Base-by-base conservation (phyloP, 257 asterid species). In the Gynochthodes officinalis region DNA sequence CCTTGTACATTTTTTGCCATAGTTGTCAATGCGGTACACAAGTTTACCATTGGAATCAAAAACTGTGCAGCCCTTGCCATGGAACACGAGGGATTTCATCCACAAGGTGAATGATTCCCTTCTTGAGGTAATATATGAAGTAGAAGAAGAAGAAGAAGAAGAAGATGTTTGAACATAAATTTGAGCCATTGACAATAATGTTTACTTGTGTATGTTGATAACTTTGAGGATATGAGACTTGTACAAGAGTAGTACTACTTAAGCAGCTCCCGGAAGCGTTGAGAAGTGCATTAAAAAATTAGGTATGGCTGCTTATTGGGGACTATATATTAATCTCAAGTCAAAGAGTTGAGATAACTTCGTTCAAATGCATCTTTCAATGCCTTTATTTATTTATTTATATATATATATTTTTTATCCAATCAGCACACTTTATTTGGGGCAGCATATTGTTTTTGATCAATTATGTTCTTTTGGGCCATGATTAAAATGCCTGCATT, bases 51-150 rank as follows among this genome's bases (percentile, higher is more conserved):
- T 59, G 1, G 90, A 80, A 49, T 82, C 81, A 67, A 65, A 90
- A 64, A 87, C 91, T 0, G 91, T 78, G 79, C 91, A 90, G 0
- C 95, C 95, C 73, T 87, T 81, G 73, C 93, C 82, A 25, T 85
- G 81, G 71, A 81, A 74, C 48, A 90, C 85, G 4, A 90, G 88
- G 9, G 96, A 90, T 71, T 86, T 90, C 95, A 88, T 82, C 96
- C 90, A 88, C 62, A 90, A 49, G 0, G 96, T 90, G 66, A 85
- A 87, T 4, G 75, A 52, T 67, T 88, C 91, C 69, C 83, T 79
- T 39, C 70, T 55, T 14, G 88, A 72, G 2, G 85, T 77, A n/a
- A 74, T 14, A 28, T 73, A 78, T 25, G 74, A 42, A 33, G 73
- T 65, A 39, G 52, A 69, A 30, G 76, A 66, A 37, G 54, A 37